Percentiles rank a stretch among this genome's conserved stretches.
Evolutionary conservation across 805 yeast genomes (phyloP).

Genomic region (Pichia exigua): DNA sequence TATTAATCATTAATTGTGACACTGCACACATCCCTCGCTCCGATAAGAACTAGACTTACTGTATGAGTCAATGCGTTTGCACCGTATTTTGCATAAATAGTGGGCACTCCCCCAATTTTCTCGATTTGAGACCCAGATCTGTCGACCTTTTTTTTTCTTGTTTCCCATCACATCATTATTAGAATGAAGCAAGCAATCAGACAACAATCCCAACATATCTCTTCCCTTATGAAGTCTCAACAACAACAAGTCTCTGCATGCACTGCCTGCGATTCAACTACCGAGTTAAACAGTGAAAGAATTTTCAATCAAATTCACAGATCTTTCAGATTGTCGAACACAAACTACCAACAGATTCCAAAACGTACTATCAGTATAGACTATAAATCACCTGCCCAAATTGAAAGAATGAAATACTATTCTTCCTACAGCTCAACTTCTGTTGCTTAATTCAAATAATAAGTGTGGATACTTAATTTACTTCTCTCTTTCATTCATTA

Average conservation of each 20-base stretch:
- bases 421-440: background rate
- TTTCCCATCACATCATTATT: background rate
- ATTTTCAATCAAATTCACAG: conserved; percentile 1
- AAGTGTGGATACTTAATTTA: background rate
- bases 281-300: background rate
- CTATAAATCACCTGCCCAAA: conserved; percentile 6
- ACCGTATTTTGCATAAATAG: background rate
- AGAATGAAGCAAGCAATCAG: background rate
- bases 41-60: background rate
- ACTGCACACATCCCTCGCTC: background rate
- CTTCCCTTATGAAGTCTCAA: background rate
- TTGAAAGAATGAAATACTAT: conserved; percentile 6
- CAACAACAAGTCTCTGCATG: background rate
- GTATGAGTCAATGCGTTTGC: background rate
- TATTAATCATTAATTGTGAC: too few relatives aligned
- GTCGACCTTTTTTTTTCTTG: background rate
- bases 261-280: background rate
- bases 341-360: background rate
- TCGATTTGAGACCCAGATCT: too few relatives aligned
- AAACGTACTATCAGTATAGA: background rate
- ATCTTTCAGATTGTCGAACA: background rate
- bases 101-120: background rate
- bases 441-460: background rate
- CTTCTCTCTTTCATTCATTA: background rate
- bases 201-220: background rate